Conservation (phyloP, 108 stramenopile genomes). For the Halocafeteria seosinensis region DNA sequence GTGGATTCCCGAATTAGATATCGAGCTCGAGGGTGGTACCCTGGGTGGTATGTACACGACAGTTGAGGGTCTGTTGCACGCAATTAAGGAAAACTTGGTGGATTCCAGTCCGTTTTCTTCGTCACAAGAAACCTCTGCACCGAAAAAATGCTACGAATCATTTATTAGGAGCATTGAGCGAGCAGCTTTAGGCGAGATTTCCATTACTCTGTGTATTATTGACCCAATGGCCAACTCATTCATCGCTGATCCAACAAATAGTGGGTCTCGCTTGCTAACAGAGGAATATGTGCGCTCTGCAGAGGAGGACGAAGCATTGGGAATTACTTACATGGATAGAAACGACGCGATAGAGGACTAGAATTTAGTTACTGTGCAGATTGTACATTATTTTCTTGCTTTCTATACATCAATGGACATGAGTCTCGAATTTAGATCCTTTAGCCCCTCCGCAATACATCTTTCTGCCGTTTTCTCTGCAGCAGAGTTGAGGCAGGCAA, state of each 20-base stretch:
- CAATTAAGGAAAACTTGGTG: conserved; percentile 37
- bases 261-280: not conserved
- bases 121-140: not conserved
- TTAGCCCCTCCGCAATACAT: no score
- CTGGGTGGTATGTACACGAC: conserved; percentile 74
- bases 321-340: conserved; percentile 15
- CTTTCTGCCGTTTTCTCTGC: no score
- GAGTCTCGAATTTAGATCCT: no score
- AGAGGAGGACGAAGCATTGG: conserved; percentile 13
- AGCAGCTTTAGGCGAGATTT: not conserved
- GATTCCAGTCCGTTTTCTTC: conserved; percentile 36
- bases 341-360: no score
- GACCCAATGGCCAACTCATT: not conserved
- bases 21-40: conserved; percentile 35
- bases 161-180: not conserved
- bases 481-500: no score
- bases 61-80: conserved; percentile 57
- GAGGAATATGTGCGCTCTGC: not conserved
- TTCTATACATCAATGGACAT: no score
- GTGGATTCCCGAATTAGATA: conserved; percentile 48
- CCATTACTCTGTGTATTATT: not conserved
- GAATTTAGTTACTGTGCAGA: no score
- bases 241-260: not conserved
- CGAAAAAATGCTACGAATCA: not conserved
- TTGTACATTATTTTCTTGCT: no score